These are phyloP conservation scores for Yamadazyma philogaea DNA, from an alignment of 805 yeast genomes.

Conservation along the genomic window DNA sequence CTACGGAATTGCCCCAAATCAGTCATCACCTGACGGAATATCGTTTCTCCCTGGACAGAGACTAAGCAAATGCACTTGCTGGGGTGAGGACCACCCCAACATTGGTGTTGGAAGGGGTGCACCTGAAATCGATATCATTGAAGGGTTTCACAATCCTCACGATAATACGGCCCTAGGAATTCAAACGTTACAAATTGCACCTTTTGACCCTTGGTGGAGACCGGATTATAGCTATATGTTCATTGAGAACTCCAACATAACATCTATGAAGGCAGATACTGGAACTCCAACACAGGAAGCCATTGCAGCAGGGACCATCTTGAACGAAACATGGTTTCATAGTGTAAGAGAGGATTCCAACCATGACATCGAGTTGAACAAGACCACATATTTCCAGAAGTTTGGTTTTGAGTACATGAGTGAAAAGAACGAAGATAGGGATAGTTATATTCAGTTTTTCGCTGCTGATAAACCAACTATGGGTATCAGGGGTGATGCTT, in stretches of 20 bases:
- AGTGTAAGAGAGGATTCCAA: constrained; percentile 11
- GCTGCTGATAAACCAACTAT: constrained; percentile 27
- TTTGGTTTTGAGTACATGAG: constrained; percentile 35
- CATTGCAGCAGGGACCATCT: constrained; percentile 33
- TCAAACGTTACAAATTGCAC: constrained; percentile 44
- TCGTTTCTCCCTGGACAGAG: constrained; percentile 38
- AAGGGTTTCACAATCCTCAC: constrained; percentile 18
- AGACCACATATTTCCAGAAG: constrained; percentile 25
- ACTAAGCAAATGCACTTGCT: constrained; percentile 31
- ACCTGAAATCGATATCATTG: constrained; percentile 27
- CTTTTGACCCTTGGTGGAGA: constrained; percentile 42
- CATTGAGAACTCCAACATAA: constrained; percentile 24
- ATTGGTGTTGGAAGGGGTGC: constrained; percentile 38
- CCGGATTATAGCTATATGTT: constrained; percentile 37
- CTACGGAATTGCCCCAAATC: constrained; percentile 37
- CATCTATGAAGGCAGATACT: constrained; percentile 35
- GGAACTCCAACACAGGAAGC: constrained; percentile 42
- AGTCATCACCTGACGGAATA: constrained; percentile 38
- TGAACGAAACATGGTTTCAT: constrained; percentile 37
- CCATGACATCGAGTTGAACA: constrained; percentile 5
- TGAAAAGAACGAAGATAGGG: constrained; percentile 18
- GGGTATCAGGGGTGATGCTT: constrained; percentile 28
- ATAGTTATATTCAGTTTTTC: constrained; percentile 34
- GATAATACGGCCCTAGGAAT: constrained; percentile 19
- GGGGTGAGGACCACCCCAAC: constrained; percentile 37